Base-by-base conservation (phyloP, 768 basidiomycete species). In the Serendipita indica region DNA sequence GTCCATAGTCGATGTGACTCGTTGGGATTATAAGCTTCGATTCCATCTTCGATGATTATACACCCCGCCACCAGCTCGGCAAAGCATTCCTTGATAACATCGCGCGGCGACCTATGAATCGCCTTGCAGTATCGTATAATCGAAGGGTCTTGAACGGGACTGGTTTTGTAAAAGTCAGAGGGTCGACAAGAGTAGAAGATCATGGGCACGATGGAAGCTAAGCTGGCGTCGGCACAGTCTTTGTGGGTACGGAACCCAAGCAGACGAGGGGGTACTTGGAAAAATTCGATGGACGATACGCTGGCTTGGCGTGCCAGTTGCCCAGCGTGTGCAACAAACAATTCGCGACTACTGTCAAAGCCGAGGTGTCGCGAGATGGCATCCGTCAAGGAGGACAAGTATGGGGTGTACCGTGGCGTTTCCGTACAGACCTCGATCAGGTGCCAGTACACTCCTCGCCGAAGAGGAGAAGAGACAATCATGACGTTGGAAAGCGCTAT, bases 361-460 rank as follows among this genome's bases (percentile, higher is more conserved):
- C 89, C 89, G 46, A 98, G 73, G 5, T 84, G 74, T 54, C 72
- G 67, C 0, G 87, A 78, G 20, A 86, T 82, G 4, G 80, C 80
- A 72, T 60, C 75, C 69, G 39, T 79, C 71, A 58, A 74, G 70
- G 10, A 37, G 30, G 58, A 65, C 60, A 71, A 64, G 69, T 74
- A 70, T 41, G 71, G 72, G 63, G 54, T 66, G 56, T 59, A 62
- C 39, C 62, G 62, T 16, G 65, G 66, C 62, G 75, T 37, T 69
- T 62, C 73, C 62, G 72, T 64, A 68, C 78, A 79, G 3, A 79
- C 78, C 67, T 93, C 90, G 60, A 97, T 72, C 52, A 98, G 67
- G 68, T 94, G 85, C 82, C 86, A 92, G 66, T 94, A 91, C 1
- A 90, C 78, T 2, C 82, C 86, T 14, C 89, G 80, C 27, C 93